Base-by-base conservation (phyloP, 192 early-diverging fungal species). In the Coemansia sp. region DNA sequence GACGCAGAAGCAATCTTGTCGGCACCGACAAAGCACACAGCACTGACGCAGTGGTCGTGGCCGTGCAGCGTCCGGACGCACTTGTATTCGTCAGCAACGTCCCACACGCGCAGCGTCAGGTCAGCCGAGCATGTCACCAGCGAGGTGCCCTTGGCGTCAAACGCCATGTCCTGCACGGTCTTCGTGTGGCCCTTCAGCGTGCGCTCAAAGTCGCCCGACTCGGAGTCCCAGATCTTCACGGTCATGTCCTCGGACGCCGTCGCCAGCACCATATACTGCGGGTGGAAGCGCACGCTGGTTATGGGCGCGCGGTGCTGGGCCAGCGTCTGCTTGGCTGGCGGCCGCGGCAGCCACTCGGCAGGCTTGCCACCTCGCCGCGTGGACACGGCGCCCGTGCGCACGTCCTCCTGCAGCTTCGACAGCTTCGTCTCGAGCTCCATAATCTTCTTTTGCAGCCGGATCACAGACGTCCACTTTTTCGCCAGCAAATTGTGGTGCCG, bases 131-230 rank as follows among this genome's bases (percentile, higher is more conserved):
- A 95, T 2, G 92, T 89, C 5, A 92, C 93, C 83, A 95, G 71
- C 48, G 87, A 80, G 6, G 85, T 82, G 33, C 95, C 95, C 50
- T 93, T 92, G 10, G 86, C 46, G 63, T 92, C 92, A 73, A 92
- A 97, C 0, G 85, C 82, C 23, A 98, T 53, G 84, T 90, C 90
- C 64, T 92, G 89, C n/a, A 98, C 93, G 11, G 94, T 82, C 60
- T 96, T 95, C 1, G 95, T 98, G 66, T 98, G 95, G 35, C 95
- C 95, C 64, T 95, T 95, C 6, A 98, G 75, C 0, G 95, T 94
- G 30, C 90, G 73, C 70, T 97, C 95, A 76, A 91, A 95, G 40
- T 91, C 89, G 38, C 91, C 95, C 11, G 93, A 86, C 67, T 98
- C 95, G 47, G 89, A 87, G 80, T 98, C 95, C 89, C 89, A 98